Base-by-base conservation (phyloP, 225 moss, liverwort and hornwort species). In the Anthoceros angustus region DNA sequence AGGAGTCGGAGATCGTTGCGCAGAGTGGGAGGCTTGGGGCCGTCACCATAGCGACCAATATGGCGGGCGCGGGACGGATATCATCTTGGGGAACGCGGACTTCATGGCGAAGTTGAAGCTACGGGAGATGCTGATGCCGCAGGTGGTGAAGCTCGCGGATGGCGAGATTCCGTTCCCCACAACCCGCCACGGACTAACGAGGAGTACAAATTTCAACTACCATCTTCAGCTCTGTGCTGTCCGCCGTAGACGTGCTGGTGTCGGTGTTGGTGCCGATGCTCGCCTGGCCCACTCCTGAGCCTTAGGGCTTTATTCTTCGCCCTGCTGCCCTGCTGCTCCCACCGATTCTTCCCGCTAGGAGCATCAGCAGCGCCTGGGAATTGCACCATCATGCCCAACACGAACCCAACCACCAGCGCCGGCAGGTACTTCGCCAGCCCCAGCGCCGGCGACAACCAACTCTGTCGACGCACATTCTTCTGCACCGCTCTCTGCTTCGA, bases 31-130 rank as follows among this genome's bases (percentile, higher is more conserved):
- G 94, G 62, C 79, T 83, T 61, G 90, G 90, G 70, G 86, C 86
- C 41, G 88, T 90, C 69, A 95, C 94, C 8, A 95, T 95, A 67
- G 91, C 94, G 21, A 95, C 94, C 42, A 95, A 95, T 67, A 95
- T 95, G 94, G 94, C 94, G 65, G 94, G 94, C 88, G 90, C 76
- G 94, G 94, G 77, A 95, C 94, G 41, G 94, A 95, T 68, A 95
- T 90, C 50, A 95, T 95, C 61, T 64, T 95, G 60, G 94, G 94
- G 71, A 95, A 95, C 68, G 69, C 90, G 43, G 87, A 90, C 66
- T 94, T 94, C 68, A 94, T 94, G 94, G 94, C 86, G 20, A 91
- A 90, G 61, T 86, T 94, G 39, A 90, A 90, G 80, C 77, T 94
- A 26, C 81, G 94, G 40, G 94, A 94, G 73, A 77, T 91, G 76